Percentiles rank a stretch among this genome's conserved stretches.
These are phyloP conservation scores for Triglochin maritima DNA, from an alignment of 106 monocot genomes.

Conservation along the genomic window DNA sequence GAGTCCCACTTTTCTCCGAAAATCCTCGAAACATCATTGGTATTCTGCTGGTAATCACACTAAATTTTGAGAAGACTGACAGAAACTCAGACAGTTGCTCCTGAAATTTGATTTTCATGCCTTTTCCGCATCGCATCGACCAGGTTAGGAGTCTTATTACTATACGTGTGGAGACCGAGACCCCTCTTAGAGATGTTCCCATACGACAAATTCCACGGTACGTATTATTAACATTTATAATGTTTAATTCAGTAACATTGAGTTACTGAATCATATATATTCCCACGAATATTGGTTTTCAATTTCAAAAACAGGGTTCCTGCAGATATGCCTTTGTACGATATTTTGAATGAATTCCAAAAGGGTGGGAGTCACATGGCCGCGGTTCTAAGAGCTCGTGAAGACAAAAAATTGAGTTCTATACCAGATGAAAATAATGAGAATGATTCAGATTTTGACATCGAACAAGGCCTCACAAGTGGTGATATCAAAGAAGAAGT, in stretches of 20 bases:
- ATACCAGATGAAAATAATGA: conserved; percentile 16
- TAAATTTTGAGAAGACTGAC: too few relatives aligned
- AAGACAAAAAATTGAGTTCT: conserved; percentile 22
- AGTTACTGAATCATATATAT: neutral
- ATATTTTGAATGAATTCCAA: conserved; percentile 99
- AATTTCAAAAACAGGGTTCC: conserved; percentile 60
- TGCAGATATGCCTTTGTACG: conserved; percentile 95
- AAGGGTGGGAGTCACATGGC: conserved; percentile 99
- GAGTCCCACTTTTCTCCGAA: conserved; percentile 94
- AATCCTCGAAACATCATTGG: conserved; percentile 94
- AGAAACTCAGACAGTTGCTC: too few relatives aligned
- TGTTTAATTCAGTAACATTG: too few relatives aligned
- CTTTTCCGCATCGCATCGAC: neutral
- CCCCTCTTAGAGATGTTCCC: conserved; percentile 95
- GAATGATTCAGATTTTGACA: conserved; percentile 45
- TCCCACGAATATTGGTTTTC: neutral
- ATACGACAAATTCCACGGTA: conserved; percentile 97
- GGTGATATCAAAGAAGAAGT: conserved; percentile 93
- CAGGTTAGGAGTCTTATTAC: conserved; percentile 99
- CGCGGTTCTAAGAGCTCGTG: conserved; percentile 78
- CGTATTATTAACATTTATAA: neutral
- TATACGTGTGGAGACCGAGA: conserved; percentile 98
- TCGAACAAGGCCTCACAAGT: conserved; percentile 36
- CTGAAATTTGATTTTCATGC: too few relatives aligned
- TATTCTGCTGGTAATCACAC: conserved; percentile 58